These are phyloP conservation scores for Penicillium sp. DNA, from an alignment of 2,329 filamentous ascomycete genomes.

Conservation along the genomic window DNA sequence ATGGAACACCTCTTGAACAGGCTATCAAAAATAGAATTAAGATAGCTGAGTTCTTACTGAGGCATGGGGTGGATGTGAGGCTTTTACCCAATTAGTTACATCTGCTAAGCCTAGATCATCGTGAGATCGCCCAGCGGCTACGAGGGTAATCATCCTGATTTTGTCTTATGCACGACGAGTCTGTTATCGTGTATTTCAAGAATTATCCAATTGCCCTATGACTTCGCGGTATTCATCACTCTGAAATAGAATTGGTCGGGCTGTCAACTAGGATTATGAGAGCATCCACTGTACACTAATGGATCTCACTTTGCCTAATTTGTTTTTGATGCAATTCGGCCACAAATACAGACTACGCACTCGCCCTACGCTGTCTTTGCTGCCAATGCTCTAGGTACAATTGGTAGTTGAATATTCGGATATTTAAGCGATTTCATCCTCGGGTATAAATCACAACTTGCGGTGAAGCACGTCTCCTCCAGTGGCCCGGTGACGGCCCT, in stretches of 20 bases:
- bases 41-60: neutral
- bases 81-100: neutral
- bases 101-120: neutral
- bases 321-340: neutral
- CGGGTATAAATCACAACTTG: too few relatives aligned
- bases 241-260: neutral
- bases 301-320: too few relatives aligned
- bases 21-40: neutral
- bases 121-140: slow-evolving; percentile 12
- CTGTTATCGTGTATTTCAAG: neutral
- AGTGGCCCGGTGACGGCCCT: too few relatives aligned
- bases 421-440: too few relatives aligned
- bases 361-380: too few relatives aligned
- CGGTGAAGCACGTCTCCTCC: too few relatives aligned
- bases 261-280: too few relatives aligned
- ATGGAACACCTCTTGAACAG: neutral
- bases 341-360: too few relatives aligned
- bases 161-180: neutral
- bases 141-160: slow-evolving; percentile 7
- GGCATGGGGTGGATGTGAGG: slow-evolving; percentile 17
- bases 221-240: neutral
- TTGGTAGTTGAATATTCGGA: too few relatives aligned
- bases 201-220: neutral
- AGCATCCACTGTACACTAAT: too few relatives aligned
- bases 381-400: too few relatives aligned